Conservation (phyloP, 2,329 filamentous ascomycete genomes). For the Trichocomaceae sp. region DNA sequence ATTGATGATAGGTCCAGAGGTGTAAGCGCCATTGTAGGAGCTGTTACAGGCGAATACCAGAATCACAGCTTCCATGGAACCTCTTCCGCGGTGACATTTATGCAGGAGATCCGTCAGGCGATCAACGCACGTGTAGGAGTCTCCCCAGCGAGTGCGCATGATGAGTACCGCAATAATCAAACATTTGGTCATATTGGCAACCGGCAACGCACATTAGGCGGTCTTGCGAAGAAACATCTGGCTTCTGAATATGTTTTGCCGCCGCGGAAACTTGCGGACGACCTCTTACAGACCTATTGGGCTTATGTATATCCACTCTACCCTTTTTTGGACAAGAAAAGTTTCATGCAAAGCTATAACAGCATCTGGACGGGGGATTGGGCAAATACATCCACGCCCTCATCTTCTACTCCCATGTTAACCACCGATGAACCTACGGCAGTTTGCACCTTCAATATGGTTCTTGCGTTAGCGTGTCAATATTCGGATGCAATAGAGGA, state of each 20-base stretch:
- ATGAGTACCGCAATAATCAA: background rate
- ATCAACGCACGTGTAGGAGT: background rate
- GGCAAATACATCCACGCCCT: background rate
- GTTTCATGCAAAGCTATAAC: background rate
- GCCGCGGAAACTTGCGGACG: background rate
- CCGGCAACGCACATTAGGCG: background rate
- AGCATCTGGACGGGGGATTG: background rate
- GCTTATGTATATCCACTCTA: background rate
- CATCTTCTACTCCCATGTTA: background rate
- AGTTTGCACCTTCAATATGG: background rate
- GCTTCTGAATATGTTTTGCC: background rate
- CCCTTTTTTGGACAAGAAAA: background rate
- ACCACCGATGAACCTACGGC: background rate
- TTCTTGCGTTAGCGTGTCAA: background rate
- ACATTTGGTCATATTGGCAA: background rate
- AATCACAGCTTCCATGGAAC: background rate
- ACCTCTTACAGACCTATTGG: background rate
- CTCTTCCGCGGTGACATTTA: background rate
- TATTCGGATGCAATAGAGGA: background rate
- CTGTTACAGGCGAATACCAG: background rate
- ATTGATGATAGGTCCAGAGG: background rate
- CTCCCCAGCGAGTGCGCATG: background rate
- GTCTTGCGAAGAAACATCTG: background rate
- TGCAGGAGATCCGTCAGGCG: background rate
- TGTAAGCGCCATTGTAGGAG: background rate